Base-by-base conservation (phyloP, 108 stramenopile genomes). In the Nitzschia sp. region DNA sequence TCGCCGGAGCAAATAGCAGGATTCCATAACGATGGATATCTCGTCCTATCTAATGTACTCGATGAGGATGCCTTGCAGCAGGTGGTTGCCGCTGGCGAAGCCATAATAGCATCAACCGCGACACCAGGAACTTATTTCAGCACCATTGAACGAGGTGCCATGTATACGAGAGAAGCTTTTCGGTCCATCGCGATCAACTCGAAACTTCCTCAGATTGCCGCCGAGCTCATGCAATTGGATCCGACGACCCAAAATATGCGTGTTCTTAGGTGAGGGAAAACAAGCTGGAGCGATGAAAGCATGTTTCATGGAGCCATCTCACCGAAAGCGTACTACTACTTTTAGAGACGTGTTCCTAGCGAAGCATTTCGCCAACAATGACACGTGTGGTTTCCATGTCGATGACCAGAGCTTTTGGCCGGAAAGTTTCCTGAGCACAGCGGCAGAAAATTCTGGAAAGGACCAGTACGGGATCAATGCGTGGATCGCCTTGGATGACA, bases 351-450 rank as follows among this genome's bases (percentile, higher is more conserved):
- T 72, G 4, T 72, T 72, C 35, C 18, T 72, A 21, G 49, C 46
- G 0, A 72, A 72, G 36, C 3, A 32, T 6, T 24, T 70, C 3
- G 32, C 53, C 54, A 45, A 45, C 5, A 26, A 72, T 18, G 27
- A 51, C 6, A 15, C 28, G 19, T 86, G 85, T 56, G 85, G 79
- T n/a, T 86, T 81, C 79, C 85, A 86, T 57, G 85, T 86, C 5
- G 85, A 86, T 47, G 85, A 86, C 38, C 56, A 55, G 23, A 77
- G 79, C 58, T 86, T 86, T 71, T 86, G 85, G 85, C 85, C 85
- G n/a, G 62, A 68, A 36, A 23, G 29, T 24, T 30, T 34, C 28
- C 18, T 53, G 5, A 51, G 30, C 5, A 26, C n/a, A 23, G 38
- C 38, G 38, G 6, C 38, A 42, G 38, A 42, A 42, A 13, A 42